Percentiles rank a stretch among this genome's conserved stretches.
phyloP scores from a whole-genome alignment of 257 asterid genomes.

The Capsicum chinense region DNA sequence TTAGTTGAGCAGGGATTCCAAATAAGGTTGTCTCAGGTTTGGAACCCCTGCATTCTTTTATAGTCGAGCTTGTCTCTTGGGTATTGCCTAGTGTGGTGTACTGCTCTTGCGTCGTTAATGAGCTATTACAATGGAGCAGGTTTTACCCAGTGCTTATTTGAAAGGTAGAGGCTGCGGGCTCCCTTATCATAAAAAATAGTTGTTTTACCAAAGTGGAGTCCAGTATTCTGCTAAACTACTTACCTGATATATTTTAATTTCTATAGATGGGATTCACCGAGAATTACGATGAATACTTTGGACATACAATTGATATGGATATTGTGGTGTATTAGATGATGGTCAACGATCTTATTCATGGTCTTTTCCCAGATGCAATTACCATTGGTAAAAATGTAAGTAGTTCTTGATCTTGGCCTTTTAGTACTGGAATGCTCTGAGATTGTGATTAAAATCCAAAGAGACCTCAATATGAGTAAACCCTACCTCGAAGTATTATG shows the following conservation, averaged over 20 bases:
- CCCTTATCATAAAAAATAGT: no score
- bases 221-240: not conserved
- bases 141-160: no score
- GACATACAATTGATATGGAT: conserved; percentile 85
- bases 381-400: conserved; percentile 95
- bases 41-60: no score
- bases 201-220: not conserved
- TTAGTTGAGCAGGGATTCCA: no score
- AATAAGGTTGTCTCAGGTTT: no score
- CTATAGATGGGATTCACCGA: conserved; percentile 85
- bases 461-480: not conserved
- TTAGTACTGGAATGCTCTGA: not conserved
- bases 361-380: conserved; percentile 88
- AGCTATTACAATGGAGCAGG: no score
- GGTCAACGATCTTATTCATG: conserved; percentile 90
- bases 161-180: not conserved
- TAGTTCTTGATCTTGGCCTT: conserved; percentile 29
- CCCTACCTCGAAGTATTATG: conserved; percentile 68
- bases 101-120: no score
- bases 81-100: no score
- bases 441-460: not conserved
- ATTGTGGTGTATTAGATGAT: conserved; percentile 96
- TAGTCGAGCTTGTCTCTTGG: no score
- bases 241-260: conserved; percentile 34
- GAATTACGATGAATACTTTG: conserved; percentile 88